Percentiles rank a stretch among this genome's conserved stretches.
phyloP scores from a whole-genome alignment of 768 basidiomycete genomes.

The Kwoniella mangroviensis region DNA sequence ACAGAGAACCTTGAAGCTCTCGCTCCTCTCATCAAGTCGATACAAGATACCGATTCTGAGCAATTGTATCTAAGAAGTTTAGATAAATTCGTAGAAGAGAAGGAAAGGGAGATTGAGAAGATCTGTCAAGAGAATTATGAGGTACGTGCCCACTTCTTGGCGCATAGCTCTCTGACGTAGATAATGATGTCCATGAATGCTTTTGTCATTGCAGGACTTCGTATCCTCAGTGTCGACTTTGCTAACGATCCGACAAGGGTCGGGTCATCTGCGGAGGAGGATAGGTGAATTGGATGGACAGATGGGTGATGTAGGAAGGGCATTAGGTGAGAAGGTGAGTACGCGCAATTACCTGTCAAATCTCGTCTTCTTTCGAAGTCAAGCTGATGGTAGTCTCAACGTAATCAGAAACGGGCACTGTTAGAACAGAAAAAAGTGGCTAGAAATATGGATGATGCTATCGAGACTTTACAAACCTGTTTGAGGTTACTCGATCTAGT shows the following conservation, averaged over 20 bases:
- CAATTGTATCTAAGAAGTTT: slow-evolving; percentile 85
- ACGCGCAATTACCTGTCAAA: neutral
- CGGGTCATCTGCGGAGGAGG: slow-evolving; percentile 87
- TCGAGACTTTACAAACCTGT: slow-evolving; percentile 92
- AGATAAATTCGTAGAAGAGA: slow-evolving; percentile 85
- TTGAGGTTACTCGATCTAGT: slow-evolving; percentile 90
- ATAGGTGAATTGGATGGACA: slow-evolving; percentile 86
- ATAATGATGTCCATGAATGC: too few relatives aligned
- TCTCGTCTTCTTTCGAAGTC: neutral
- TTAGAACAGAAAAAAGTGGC: slow-evolving; percentile 91
- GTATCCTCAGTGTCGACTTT: slow-evolving; percentile 95
- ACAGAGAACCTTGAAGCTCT: slow-evolving; percentile 95
- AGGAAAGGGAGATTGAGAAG: slow-evolving; percentile 93
- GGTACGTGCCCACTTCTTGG: slow-evolving; percentile 36
- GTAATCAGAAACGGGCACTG: slow-evolving; percentile 74
- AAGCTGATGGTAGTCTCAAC: neutral
- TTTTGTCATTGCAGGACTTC: slow-evolving; percentile 68
- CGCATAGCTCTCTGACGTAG: too few relatives aligned
- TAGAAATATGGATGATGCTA: slow-evolving; percentile 91
- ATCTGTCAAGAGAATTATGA: slow-evolving; percentile 95
- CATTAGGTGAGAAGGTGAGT: slow-evolving; percentile 77
- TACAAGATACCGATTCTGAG: slow-evolving; percentile 83
- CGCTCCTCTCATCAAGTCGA: slow-evolving; percentile 91
- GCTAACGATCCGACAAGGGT: slow-evolving; percentile 93
- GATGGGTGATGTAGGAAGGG: slow-evolving; percentile 83